Base-by-base conservation (phyloP, 2,329 filamentous ascomycete species). In the Phialophora verrucosa region DNA sequence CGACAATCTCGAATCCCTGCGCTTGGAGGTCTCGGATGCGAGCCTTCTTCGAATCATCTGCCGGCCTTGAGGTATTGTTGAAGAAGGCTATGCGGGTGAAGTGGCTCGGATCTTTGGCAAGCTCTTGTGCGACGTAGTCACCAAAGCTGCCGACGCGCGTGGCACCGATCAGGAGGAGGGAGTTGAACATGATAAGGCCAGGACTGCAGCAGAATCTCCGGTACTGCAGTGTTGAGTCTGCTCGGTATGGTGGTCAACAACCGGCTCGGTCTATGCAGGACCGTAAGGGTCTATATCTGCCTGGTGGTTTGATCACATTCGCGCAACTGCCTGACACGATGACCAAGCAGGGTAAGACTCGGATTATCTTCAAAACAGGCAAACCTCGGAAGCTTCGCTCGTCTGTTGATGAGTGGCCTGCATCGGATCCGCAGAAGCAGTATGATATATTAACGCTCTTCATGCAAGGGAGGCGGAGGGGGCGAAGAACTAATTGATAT, bases 81-180 rank as follows among this genome's bases (percentile, higher is more conserved):
- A 62, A 55, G 59, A 62, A 38, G 20, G 59, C 59, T 25, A 62
- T 53, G n/a, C 59, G 59, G 8, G n/a, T 54, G 59, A 62, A 62
- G 27, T 42, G 17, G 12, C 38, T 47, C 29, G 31, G 8, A 20
- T 53, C 20, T 23, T 55, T 44, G 49, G 38, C 27, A 20, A 62
- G 59, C 50, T 62, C 59, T 5, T 44, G 49, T 7, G 59, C 59
- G 8, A 62, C 59, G 14, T 54, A 62, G 31, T 55, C 59, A 25
- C 59, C 59, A 31, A 62, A 55, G 32, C 59, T 31, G 8, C 49
- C 31, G 11, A 32, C 49, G 44, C 59, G 10, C 10, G 25, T 62
- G 2, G 50, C 59, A 14, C 59, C 59, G 32, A 62, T 47, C 10
- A 62, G 32, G 50, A 62, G 59, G 23, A 62, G 55, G 49, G 59